Conservation (phyloP, 257 asterid species). For the Solanum paucissectum region DNA sequence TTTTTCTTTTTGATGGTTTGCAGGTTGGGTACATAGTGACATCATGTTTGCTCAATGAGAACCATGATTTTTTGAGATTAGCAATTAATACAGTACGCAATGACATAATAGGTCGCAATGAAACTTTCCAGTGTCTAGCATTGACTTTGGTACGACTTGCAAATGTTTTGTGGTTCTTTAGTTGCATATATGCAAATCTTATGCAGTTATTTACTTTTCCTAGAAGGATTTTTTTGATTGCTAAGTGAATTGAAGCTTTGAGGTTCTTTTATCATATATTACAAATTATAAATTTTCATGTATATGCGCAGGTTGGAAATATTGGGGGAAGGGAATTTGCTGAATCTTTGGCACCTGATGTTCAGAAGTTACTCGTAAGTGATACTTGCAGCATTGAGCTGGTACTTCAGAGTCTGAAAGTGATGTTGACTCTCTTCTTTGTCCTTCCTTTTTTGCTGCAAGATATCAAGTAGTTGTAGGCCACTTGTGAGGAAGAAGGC, state of each 20-base stretch:
- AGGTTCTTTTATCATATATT: neutral
- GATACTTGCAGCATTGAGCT: conserved; percentile 10
- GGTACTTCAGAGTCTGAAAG: neutral
- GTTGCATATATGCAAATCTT: neutral
- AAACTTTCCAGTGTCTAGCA: conserved; percentile 97
- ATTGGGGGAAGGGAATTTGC: conserved; percentile 99
- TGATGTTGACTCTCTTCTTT: neutral
- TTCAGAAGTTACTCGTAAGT: conserved; percentile 95
- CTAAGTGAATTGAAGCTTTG: neutral
- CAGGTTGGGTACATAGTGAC: conserved; percentile 99
- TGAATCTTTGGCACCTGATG: conserved; percentile 99
- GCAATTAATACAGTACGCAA: conserved; percentile 97
- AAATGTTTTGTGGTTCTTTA: neutral
- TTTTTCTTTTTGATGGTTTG: conserved; percentile 8
- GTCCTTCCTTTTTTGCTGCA: conserved; percentile 5
- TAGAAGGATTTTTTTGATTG: neutral
- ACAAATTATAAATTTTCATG: neutral
- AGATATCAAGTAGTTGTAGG: conserved; percentile 95
- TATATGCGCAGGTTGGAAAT: conserved; percentile 73
- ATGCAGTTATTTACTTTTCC: neutral
- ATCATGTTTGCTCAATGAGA: conserved; percentile 90
- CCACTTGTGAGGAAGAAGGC: conserved; percentile 99
- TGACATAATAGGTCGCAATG: conserved; percentile 97
- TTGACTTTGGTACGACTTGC: conserved; percentile 67
- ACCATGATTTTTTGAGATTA: conserved; percentile 91